Base-by-base conservation (phyloP, 176 grass and related monocot species). In the Eremochloa ophiuroides region DNA sequence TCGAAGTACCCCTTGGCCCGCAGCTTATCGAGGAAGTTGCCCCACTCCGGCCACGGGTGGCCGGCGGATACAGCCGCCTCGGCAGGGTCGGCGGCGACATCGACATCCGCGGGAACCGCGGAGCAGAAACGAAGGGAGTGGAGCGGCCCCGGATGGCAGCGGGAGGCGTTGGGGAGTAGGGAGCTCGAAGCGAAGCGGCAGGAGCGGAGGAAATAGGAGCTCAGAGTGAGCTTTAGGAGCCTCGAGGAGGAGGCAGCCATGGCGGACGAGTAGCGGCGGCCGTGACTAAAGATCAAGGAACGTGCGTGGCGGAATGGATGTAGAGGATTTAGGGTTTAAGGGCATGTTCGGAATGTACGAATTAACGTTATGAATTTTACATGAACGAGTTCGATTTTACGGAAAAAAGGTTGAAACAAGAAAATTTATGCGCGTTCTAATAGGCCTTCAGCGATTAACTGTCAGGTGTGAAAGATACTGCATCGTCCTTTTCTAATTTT, bases 41-140 rank as follows among this genome's bases (percentile, higher is more conserved):
- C 69, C 96, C 96, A 99, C 79, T 99, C 96, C 7, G 96, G 93
- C 96, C 96, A 99, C 22, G 93, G 91, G 67, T 99, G 89, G 0
- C 44, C 73, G 7, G 20, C 2, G 30, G 56, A 74, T 8, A 73
- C 42, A 11, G 55, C 48, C 17, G 43, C 79, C 14, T 9, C 67
- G 53, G 71, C 37, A 26, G 73, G 66, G 48, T 18, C 51, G 20
- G 58, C 16, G 56, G 58, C 56, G 44, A 47, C 68, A 51, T 86
- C 69, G 12, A 61, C 47, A 0, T 48, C 41, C 10, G 35, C 55
- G 48, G 88, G 38, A 76, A 53, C 38, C 62, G 73, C 18, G 63
- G 94, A 82, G 86, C 83, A 93, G 74, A 89, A 93, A 59, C 73
- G 91, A 12, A 72, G 83, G 71, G 76, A 86, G 46, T 66, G 50